Evolutionary conservation across 2,329 filamentous ascomycete genomes (phyloP).

Genomic region (Grosmannia clavigera): DNA sequence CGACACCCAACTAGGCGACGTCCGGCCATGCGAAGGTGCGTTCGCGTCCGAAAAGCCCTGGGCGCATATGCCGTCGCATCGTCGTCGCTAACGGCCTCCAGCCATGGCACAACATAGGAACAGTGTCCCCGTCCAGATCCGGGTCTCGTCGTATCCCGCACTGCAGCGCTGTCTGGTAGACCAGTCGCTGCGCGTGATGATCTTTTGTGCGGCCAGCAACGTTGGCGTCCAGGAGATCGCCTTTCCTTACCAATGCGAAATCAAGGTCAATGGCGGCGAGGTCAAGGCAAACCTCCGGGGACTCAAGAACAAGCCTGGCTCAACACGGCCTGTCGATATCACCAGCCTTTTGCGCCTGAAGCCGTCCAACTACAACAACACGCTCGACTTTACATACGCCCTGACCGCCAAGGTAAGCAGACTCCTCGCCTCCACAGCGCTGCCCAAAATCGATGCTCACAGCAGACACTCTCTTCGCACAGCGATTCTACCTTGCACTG

Average conservation of each 20-base stretch:
- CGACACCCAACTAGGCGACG: constrained; percentile 48
- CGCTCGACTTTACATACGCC: constrained; percentile 78
- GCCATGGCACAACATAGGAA: constrained; percentile 44
- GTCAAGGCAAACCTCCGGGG: constrained; percentile 89
- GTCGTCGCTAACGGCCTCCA: constrained; percentile 17
- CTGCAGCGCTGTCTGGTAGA: constrained; percentile 47
- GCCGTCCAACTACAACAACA: constrained; percentile 58
- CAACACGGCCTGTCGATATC: constrained; percentile 86
- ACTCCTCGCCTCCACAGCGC: no score
- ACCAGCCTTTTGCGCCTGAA: constrained; percentile 62
- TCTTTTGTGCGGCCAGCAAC: constrained; percentile 66
- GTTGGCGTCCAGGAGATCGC: constrained; percentile 60
- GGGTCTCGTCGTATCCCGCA: constrained; percentile 36
- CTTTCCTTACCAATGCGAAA: constrained; percentile 85
- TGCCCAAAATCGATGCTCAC: not conserved
- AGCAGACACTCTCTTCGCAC: not conserved
- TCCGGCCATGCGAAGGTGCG: constrained; percentile 63
- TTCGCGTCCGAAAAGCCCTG: constrained; percentile 2
- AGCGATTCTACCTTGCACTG: constrained; percentile 63
- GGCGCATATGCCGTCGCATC: constrained; percentile 1
- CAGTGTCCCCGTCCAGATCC: constrained; percentile 32
- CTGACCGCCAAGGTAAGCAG: constrained; percentile 63
- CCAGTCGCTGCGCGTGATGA: constrained; percentile 57
- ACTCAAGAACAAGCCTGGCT: constrained; percentile 90
- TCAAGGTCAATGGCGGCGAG: constrained; percentile 80